These are phyloP conservation scores for Debaryomyces udenii DNA, from an alignment of 1,139 yeast species.

Conservation along the genomic window DNA sequence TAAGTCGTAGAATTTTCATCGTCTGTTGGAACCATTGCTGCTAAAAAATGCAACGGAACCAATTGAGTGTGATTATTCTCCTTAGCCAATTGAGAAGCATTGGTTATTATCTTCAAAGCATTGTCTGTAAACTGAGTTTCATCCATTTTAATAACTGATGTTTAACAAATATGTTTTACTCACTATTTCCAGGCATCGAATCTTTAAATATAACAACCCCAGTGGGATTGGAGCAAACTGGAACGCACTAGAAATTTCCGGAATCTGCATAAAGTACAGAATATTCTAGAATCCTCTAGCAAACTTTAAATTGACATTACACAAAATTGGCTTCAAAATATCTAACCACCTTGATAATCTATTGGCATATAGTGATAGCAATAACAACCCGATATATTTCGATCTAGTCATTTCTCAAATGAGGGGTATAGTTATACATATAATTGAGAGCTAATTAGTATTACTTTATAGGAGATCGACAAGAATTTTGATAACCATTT, in stretches of 20 bases:
- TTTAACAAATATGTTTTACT: no score
- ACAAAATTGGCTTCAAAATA: neutral
- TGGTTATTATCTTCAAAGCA: constrained; percentile 78
- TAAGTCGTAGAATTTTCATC: constrained; percentile 73
- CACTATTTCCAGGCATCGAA: neutral
- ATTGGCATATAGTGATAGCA: no score
- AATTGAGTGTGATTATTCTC: constrained; percentile 85
- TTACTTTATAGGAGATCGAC: no score
- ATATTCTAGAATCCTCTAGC: constrained; percentile 10
- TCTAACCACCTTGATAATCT: no score
- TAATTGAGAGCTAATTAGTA: no score
- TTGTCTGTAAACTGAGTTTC: constrained; percentile 90
- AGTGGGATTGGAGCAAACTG: neutral
- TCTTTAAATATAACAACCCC: neutral
- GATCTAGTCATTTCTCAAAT: no score
- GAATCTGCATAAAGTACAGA: constrained; percentile 6
- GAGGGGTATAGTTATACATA: no score
- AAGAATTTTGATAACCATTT: no score
- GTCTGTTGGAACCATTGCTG: constrained; percentile 83
- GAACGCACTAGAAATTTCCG: constrained; percentile 4
- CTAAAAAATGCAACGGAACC: constrained; percentile 83
- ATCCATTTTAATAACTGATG: constrained; percentile 38
- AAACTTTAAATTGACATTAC: neutral
- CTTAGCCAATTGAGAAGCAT: constrained; percentile 79
- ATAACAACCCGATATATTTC: no score